These are phyloP conservation scores for Globisporangium camurandrum DNA, from an alignment of 352 stramenopile genomes.

Conservation along the genomic window DNA sequence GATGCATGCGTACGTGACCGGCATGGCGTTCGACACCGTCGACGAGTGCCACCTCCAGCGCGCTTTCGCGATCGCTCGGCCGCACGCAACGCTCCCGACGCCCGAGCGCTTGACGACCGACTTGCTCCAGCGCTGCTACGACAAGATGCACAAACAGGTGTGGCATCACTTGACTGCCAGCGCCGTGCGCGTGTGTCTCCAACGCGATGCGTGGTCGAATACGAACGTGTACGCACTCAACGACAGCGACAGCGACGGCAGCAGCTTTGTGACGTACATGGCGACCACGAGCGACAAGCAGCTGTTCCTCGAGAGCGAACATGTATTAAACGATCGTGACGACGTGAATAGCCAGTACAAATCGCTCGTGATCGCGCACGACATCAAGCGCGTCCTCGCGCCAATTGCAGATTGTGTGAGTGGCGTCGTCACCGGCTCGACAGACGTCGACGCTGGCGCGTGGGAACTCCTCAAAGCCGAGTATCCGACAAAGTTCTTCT, in stretches of 20 bases:
- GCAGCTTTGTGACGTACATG: slow-evolving; percentile 75
- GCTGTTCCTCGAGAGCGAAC: slow-evolving; percentile 78
- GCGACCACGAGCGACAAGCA: slow-evolving; percentile 69
- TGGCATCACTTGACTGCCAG: slow-evolving; percentile 66
- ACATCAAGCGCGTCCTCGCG: slow-evolving; percentile 79
- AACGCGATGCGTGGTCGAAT: slow-evolving; percentile 73
- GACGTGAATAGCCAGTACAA: slow-evolving; percentile 64
- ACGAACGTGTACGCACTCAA: slow-evolving; percentile 78
- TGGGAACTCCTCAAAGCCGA: slow-evolving; percentile 83
- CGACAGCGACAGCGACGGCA: slow-evolving; percentile 53
- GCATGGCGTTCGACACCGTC: slow-evolving; percentile 69
- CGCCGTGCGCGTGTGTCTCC: slow-evolving; percentile 58
- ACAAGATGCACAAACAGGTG: slow-evolving; percentile 84
- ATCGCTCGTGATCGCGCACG: slow-evolving; percentile 73
- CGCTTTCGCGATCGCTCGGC: slow-evolving; percentile 45
- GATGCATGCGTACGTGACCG: slow-evolving; percentile 77
- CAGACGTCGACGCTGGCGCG: slow-evolving; percentile 58
- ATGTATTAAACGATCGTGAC: slow-evolving; percentile 49
- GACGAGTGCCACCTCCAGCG: slow-evolving; percentile 66
- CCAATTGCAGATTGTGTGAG: slow-evolving; percentile 61
- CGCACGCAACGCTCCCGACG: slow-evolving; percentile 54
- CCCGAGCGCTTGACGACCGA: slow-evolving; percentile 65
- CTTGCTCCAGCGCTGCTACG: slow-evolving; percentile 60
- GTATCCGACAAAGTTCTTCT: slow-evolving; percentile 85
- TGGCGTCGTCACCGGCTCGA: slow-evolving; percentile 70